A percentile compares a stretch with the other conserved stretches of the same genome.
These are phyloP conservation scores for Penicillium sp. DNA, from an alignment of 2,329 filamentous ascomycete genomes.

Conservation along the genomic window DNA sequence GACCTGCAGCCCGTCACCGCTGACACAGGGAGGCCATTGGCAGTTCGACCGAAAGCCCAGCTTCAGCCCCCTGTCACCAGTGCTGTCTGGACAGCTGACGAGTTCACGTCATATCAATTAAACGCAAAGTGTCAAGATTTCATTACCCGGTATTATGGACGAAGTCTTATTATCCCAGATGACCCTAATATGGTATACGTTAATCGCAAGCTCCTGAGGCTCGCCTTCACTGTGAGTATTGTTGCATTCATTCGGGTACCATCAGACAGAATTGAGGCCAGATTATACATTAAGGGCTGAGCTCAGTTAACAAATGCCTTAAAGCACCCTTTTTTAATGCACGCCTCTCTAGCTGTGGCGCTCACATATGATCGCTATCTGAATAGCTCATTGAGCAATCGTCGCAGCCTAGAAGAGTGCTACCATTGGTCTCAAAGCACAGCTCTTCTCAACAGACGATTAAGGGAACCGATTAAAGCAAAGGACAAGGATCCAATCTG, in stretches of 20 bases:
- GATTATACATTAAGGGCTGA: not conserved
- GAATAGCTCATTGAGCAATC: slow-evolving; percentile 17
- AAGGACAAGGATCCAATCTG: slow-evolving; percentile 49
- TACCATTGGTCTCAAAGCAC: slow-evolving; percentile 48
- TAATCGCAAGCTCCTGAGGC: slow-evolving; percentile 39
- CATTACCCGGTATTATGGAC: slow-evolving; percentile 41
- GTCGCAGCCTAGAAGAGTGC: slow-evolving; percentile 40
- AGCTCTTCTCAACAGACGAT: slow-evolving; percentile 39
- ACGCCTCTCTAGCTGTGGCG: slow-evolving; percentile 47
- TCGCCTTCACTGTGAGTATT: slow-evolving; percentile 42
- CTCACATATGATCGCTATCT: slow-evolving; percentile 38
- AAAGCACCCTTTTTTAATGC: slow-evolving; percentile 49
- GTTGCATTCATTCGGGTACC: not conserved
- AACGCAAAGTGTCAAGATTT: slow-evolving; percentile 45
- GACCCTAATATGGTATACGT: slow-evolving; percentile 41
- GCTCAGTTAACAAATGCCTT: slow-evolving; percentile 9
- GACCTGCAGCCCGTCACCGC: slow-evolving; percentile 40
- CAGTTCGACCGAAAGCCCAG: slow-evolving; percentile 14
- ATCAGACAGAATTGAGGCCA: not conserved
- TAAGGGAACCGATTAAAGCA: slow-evolving; percentile 35
- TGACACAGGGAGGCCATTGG: slow-evolving; percentile 20
- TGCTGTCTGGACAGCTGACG: slow-evolving; percentile 39
- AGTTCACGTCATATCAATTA: slow-evolving; percentile 35
- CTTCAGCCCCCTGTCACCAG: slow-evolving; percentile 27
- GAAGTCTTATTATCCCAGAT: slow-evolving; percentile 39